These are phyloP conservation scores for Vitis amurensis DNA, from an alignment of 164 flowering plant genomes.

Conservation along the genomic window DNA sequence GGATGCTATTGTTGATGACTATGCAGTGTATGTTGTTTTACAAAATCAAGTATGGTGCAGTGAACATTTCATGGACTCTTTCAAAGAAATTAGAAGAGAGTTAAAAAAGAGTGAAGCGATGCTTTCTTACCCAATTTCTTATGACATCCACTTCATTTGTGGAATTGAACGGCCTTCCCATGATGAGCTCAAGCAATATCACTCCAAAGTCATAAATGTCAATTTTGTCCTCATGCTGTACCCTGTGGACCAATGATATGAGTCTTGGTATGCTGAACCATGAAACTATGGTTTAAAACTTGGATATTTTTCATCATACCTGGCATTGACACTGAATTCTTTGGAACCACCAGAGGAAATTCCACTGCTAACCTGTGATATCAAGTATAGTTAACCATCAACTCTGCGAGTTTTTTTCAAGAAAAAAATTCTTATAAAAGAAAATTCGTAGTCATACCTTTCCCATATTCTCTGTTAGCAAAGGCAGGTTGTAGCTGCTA, in stretches of 20 bases:
- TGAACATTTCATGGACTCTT: too few relatives aligned
- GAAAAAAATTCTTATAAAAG: conserved; percentile 5
- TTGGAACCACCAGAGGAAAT: conserved; percentile 37
- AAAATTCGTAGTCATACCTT: conserved; percentile 35
- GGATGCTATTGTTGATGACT: too few relatives aligned
- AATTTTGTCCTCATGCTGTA: conserved; percentile 40
- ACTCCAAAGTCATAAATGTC: conserved; percentile 85
- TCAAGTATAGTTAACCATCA: conserved; percentile 10
- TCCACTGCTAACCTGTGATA: conserved; percentile 42
- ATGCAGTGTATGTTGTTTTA: too few relatives aligned
- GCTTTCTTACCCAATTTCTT: conserved; percentile 49
- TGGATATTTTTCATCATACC: conserved; percentile 32
- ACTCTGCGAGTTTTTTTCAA: neutral
- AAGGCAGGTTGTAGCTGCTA: conserved; percentile 80
- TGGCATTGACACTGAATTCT: conserved; percentile 24
- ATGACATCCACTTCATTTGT: conserved; percentile 43
- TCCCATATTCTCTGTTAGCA: conserved; percentile 51
- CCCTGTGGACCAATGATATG: conserved; percentile 35
- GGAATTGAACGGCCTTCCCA: conserved; percentile 56
- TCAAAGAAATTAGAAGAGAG: too few relatives aligned
- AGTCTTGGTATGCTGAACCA: too few relatives aligned
- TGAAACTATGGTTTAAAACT: too few relatives aligned
- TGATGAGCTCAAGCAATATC: conserved; percentile 70
- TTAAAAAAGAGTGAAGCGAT: neutral
- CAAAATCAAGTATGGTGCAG: too few relatives aligned